phyloP scores from a whole-genome alignment of 139 green algal genomes.

The Trebouxia sp. region DNA sequence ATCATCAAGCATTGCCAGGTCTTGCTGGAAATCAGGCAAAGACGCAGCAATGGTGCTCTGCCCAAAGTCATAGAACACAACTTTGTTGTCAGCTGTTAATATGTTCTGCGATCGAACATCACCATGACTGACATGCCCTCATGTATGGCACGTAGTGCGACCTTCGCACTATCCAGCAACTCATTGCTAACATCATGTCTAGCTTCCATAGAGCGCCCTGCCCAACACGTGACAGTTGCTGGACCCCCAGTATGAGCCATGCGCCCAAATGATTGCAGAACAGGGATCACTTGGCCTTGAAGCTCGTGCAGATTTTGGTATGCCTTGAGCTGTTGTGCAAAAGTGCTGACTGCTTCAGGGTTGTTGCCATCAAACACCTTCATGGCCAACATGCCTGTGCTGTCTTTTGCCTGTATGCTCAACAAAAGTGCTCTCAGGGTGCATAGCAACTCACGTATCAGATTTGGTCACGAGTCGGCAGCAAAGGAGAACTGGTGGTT shows the following conservation, averaged over 20 bases:
- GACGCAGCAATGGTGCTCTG: not conserved
- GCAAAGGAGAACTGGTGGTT: not conserved
- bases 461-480: not conserved
- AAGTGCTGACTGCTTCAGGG: not conserved
- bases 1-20: not conserved
- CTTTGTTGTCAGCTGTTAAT: not conserved
- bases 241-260: not conserved
- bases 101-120: not conserved
- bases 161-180: not conserved
- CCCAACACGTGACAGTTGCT: not conserved
- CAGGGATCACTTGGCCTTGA: not conserved
- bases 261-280: not conserved
- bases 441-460: not conserved
- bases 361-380: not conserved
- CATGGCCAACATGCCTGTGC: not conserved
- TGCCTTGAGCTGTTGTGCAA: slow-evolving; percentile 3
- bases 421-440: not conserved
- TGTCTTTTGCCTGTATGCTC: not conserved
- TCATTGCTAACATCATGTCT: not conserved
- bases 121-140: not conserved
- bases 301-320: not conserved
- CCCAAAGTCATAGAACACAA: not conserved
- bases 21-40: not conserved
- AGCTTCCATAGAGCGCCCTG: not conserved
- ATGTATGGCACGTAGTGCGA: not conserved